Evolutionary conservation across 352 stramenopile species (phyloP).

Genomic region (Globisporangium iwayamae): DNA sequence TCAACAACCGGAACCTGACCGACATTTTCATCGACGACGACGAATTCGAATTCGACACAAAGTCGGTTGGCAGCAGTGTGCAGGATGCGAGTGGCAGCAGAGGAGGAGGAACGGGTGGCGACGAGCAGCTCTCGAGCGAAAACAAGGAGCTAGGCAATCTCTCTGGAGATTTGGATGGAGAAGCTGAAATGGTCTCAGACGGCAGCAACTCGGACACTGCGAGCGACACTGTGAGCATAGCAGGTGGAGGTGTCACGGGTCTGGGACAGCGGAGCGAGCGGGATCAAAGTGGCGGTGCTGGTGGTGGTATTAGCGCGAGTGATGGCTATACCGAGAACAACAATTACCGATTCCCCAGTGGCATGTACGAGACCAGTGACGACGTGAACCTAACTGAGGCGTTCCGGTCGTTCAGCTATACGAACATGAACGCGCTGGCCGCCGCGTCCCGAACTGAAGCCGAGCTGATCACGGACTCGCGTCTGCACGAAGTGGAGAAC

Average conservation of each 20-base stretch:
- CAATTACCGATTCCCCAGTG: slow-evolving; percentile 54
- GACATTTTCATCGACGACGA: slow-evolving; percentile 85
- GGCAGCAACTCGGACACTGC: slow-evolving; percentile 10
- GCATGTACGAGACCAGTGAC: slow-evolving; percentile 51
- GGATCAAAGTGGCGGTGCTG: not conserved
- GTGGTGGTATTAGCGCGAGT: slow-evolving; percentile 3
- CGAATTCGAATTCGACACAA: slow-evolving; percentile 55
- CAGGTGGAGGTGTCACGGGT: not conserved
- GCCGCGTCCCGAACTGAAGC: slow-evolving; percentile 74
- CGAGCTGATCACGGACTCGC: slow-evolving; percentile 46
- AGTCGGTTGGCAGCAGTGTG: slow-evolving; percentile 29
- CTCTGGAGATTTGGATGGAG: not conserved
- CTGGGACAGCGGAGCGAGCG: slow-evolving; percentile 12
- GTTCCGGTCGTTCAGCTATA: slow-evolving; percentile 83
- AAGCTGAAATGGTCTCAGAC: not conserved
- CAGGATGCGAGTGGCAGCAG: not conserved
- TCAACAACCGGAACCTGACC: slow-evolving; percentile 87
- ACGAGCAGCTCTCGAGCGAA: slow-evolving; percentile 6
- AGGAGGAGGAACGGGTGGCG: not conserved
- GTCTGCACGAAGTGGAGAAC: slow-evolving; percentile 39
- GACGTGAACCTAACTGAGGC: slow-evolving; percentile 42
- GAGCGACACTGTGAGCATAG: slow-evolving; percentile 13
- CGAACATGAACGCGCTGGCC: slow-evolving; percentile 82
- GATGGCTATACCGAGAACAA: slow-evolving; percentile 24
- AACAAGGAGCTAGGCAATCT: not conserved